Conservation (phyloP, 495 filamentous ascomycete genomes). For the Penicillium ucsense region DNA sequence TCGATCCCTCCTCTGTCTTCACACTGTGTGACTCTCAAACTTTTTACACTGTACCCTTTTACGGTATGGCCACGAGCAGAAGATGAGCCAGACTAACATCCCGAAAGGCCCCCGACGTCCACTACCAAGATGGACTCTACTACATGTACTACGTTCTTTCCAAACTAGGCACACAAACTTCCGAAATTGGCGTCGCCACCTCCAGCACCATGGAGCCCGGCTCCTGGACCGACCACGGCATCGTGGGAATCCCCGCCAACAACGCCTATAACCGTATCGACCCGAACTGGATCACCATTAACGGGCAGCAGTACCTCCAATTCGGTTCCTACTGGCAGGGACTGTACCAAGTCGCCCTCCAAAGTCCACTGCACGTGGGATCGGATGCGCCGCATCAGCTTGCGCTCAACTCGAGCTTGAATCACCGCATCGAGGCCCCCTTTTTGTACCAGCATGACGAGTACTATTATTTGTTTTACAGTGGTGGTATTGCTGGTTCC, state of each 20-base stretch:
- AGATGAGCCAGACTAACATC: not conserved
- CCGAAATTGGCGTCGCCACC: slow-evolving; percentile 60
- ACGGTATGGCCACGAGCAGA: too few relatives aligned
- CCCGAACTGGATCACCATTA: slow-evolving; percentile 45
- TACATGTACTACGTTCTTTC: slow-evolving; percentile 66
- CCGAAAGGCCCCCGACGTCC: slow-evolving; percentile 56
- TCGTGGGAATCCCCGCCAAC: slow-evolving; percentile 42
- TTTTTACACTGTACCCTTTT: too few relatives aligned
- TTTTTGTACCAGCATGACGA: slow-evolving; percentile 44
- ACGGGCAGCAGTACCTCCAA: slow-evolving; percentile 42
- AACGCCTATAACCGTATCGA: slow-evolving; percentile 63
- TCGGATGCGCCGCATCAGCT: slow-evolving; percentile 36
- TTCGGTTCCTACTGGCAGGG: slow-evolving; percentile 66
- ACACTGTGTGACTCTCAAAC: too few relatives aligned
- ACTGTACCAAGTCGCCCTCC: slow-evolving; percentile 52
- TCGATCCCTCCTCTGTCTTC: too few relatives aligned
- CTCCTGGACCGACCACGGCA: slow-evolving; percentile 46
- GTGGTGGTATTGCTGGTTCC: slow-evolving; percentile 50
- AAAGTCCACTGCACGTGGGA: slow-evolving; percentile 28
- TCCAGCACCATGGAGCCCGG: slow-evolving; percentile 48
- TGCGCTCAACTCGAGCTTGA: slow-evolving; percentile 43
- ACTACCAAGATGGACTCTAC: slow-evolving; percentile 45
- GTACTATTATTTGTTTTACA: slow-evolving; percentile 62
- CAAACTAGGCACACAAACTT: slow-evolving; percentile 52
- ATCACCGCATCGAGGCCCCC: slow-evolving; percentile 48